phyloP scores from a whole-genome alignment of 225 moss, liverwort and hornwort species.

The Bryoerythrophyllum caledonicum region DNA sequence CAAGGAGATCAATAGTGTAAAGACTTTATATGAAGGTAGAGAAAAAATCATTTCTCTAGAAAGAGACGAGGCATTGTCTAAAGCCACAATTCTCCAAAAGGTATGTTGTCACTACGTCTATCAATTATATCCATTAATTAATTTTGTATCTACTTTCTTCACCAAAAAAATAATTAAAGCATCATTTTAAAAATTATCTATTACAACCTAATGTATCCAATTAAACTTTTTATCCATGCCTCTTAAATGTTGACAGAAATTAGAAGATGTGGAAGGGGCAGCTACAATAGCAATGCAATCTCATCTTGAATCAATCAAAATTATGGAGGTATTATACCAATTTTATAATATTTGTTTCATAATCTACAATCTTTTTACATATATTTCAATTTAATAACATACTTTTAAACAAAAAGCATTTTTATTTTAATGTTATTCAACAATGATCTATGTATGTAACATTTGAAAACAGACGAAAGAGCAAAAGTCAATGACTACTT shows the following conservation, averaged over 20 bases:
- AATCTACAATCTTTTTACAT: neutral
- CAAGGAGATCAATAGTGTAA: conserved; percentile 70
- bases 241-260: conserved; percentile 11
- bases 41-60: conserved; percentile 43
- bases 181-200: neutral
- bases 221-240: neutral
- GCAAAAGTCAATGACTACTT: conserved; percentile 22
- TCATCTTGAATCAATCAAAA: conserved; percentile 35
- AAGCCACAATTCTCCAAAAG: conserved; percentile 45
- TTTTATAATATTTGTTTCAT: too few species aligned
- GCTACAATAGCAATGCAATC: conserved; percentile 23
- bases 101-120: neutral
- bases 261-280: conserved; percentile 23
- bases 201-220: neutral
- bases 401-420: neutral
- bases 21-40: conserved; percentile 56
- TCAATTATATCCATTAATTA: too few species aligned
- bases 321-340: conserved; percentile 13
- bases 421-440: neutral
- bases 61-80: conserved; percentile 58
- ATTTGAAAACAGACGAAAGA: conserved; percentile 28
- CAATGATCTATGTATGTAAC: neutral
- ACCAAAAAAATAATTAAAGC: neutral
- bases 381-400: too few species aligned
- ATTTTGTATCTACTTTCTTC: neutral